These are phyloP conservation scores for Anthracocystis setariae DNA, from an alignment of 1,284 basidiomycete genomes.

Conservation along the genomic window DNA sequence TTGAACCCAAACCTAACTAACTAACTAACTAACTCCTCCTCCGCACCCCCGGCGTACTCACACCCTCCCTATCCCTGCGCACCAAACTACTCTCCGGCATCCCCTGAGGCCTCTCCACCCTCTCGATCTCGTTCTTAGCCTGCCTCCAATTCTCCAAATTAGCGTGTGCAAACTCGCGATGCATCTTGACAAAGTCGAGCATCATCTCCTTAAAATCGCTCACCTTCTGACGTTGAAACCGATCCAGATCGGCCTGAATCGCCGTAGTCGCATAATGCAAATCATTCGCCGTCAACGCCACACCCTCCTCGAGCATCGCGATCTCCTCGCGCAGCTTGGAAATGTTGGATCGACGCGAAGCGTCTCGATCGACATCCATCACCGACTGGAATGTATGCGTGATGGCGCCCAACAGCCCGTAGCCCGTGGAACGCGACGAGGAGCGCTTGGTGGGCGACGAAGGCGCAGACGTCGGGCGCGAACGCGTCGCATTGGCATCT, in stretches of 20 bases:
- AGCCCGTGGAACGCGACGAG: slow-evolving; percentile 40
- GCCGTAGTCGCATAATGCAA: slow-evolving; percentile 94
- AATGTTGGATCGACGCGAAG: slow-evolving; percentile 88
- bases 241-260: slow-evolving; percentile 95
- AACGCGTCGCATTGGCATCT: slow-evolving; percentile 1
- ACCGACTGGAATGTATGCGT: slow-evolving; percentile 95
- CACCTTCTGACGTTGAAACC: slow-evolving; percentile 98
- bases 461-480: slow-evolving; percentile 30
- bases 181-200: slow-evolving; percentile 86
- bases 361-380: slow-evolving; percentile 98
- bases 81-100: slow-evolving; percentile 58
- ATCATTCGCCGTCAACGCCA: slow-evolving; percentile 69
- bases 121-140: slow-evolving; percentile 86
- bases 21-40: slow-evolving; percentile 25
- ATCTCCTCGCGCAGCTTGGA: slow-evolving; percentile 93
- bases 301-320: slow-evolving; percentile 68
- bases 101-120: slow-evolving; percentile 73
- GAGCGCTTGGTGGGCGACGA: slow-evolving; percentile 39
- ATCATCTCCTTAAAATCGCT: slow-evolving; percentile 92
- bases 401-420: slow-evolving; percentile 86
- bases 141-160: slow-evolving; percentile 97
- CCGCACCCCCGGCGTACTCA: slow-evolving; percentile 16
- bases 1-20: too few species aligned
- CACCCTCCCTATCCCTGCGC: slow-evolving; percentile 26
- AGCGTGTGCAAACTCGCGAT: slow-evolving; percentile 80